These are phyloP conservation scores for Trypanosomatidae sp. DNA, from an alignment of 208 protist genomes.

Conservation along the genomic window DNA sequence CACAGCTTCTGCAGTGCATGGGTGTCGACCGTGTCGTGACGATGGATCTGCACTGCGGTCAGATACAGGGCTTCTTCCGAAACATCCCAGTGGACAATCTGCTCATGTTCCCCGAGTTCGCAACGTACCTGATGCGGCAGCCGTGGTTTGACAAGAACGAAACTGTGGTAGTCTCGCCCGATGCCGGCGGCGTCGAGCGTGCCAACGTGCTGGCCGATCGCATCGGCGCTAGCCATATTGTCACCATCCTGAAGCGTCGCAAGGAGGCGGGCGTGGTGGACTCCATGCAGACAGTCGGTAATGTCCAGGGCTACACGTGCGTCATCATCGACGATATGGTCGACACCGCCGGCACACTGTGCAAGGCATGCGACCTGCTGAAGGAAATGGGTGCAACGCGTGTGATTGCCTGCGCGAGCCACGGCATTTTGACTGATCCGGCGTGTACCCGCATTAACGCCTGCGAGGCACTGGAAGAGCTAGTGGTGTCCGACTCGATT, in stretches of 20 bases:
- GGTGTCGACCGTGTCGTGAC: conserved; percentile 95
- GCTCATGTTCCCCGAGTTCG: conserved; percentile 90
- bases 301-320: conserved; percentile 93
- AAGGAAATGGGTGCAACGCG: conserved; percentile 90
- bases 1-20: conserved; percentile 93
- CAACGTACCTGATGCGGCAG: conserved; percentile 81
- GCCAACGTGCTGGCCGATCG: conserved; percentile 90
- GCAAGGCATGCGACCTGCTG: conserved; percentile 88
- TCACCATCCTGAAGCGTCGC: conserved; percentile 92
- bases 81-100: conserved; percentile 96
- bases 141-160: conserved; percentile 76
- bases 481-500: conserved; percentile 94
- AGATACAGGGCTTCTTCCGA: conserved; percentile 97
- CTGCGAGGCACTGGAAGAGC: conserved; percentile 85
- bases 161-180: conserved; percentile 95
- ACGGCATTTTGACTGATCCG: conserved; percentile 94
- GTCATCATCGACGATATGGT: conserved; percentile 98
- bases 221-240: conserved; percentile 86
- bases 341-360: conserved; percentile 96
- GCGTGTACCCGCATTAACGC: conserved; percentile 91
- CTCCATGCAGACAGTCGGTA: conserved; percentile 95
- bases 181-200: conserved; percentile 96
- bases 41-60: conserved; percentile 94
- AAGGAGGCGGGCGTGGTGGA: conserved; percentile 93
- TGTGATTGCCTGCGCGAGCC: conserved; percentile 94